phyloP scores from a whole-genome alignment of 139 green algal genomes.

The Chlamydomonas eustigma region DNA sequence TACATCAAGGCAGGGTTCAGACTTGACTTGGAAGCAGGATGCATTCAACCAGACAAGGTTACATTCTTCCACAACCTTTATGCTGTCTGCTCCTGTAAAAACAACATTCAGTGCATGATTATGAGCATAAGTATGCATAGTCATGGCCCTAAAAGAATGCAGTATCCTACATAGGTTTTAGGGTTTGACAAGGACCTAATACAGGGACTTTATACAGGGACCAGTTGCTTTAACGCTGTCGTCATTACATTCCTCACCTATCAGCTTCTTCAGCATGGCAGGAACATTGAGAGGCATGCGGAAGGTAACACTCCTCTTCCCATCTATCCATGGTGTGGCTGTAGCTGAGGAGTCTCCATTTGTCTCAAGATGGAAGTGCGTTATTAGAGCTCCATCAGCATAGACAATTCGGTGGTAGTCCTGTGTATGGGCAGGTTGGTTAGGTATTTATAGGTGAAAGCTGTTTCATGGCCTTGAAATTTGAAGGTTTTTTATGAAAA shows the following conservation, averaged over 20 bases:
- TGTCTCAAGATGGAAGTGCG: neutral
- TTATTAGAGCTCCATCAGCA: neutral
- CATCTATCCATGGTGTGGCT: neutral
- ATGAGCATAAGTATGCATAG: too few species aligned
- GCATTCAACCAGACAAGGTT: neutral
- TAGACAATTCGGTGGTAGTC: conserved; percentile 4
- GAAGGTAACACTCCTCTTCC: neutral
- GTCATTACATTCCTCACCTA: neutral
- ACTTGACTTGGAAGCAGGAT: neutral
- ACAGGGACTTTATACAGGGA: neutral
- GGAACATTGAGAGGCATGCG: conserved; percentile 8
- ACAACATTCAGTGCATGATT: too few species aligned
- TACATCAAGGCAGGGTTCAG: neutral
- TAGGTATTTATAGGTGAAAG: too few species aligned
- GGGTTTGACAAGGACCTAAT: too few species aligned
- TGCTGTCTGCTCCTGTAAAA: neutral
- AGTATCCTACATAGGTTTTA: too few species aligned
- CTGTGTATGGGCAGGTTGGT: neutral
- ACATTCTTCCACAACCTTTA: neutral
- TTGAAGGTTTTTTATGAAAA: too few species aligned
- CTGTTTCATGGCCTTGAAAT: too few species aligned
- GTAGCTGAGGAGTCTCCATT: neutral
- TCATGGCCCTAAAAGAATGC: too few species aligned
- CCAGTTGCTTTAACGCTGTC: neutral
- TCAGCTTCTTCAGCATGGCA: neutral